Base-by-base conservation (phyloP, 768 basidiomycete species). In the Hypsizygus marmoreus region DNA sequence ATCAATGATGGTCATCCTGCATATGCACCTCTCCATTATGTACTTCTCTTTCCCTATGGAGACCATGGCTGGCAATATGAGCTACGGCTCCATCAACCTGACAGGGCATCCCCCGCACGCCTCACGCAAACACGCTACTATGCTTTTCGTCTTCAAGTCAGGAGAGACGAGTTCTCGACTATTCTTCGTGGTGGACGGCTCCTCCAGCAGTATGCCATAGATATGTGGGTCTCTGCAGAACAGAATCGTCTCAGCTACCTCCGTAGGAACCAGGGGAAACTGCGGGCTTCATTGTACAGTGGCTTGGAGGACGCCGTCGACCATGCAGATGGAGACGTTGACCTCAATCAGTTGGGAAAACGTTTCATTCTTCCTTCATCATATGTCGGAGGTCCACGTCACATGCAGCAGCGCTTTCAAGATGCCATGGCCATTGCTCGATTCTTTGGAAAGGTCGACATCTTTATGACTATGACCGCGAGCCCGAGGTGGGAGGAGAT, bases 401-500 rank as follows among this genome's bases (percentile, higher is more conserved):
- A 55, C n/a, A 59, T 59, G 57, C 39, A 57, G 11, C 57, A 59
- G 31, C 50, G 29, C 0, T 57, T 50, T 43, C 57, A 57, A 43
- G 55, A 59, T 57, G 55, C 14, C 42, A 45, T 40, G 68, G 70
- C 50, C 52, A 61, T 79, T 6, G 64, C 57, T 16, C 44, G 64
- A 0, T 47, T 60, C 30, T 71, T 51, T 38, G 45, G 42, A 8
- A 71, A 67, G 6, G 54, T 66, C 12, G 71, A 76, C 34, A 49
- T 77, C 3, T 79, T 80, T 31, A 43, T 79, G 0, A 79, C 75
- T 0, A 67, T 76, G 63, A 79, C 75, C 22, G 62, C 66, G 6
- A 79, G 78, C 59, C 69, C 71, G 4, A 47, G 56, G 2, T 79
- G 76, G 77, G 57, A 56, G 5, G 75, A 78, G 28, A 74, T 77